Percentiles rank a stretch among this genome's conserved stretches.
Conservation (phyloP, 2,329 filamentous ascomycete genomes). For the Colletotrichum sp. region DNA sequence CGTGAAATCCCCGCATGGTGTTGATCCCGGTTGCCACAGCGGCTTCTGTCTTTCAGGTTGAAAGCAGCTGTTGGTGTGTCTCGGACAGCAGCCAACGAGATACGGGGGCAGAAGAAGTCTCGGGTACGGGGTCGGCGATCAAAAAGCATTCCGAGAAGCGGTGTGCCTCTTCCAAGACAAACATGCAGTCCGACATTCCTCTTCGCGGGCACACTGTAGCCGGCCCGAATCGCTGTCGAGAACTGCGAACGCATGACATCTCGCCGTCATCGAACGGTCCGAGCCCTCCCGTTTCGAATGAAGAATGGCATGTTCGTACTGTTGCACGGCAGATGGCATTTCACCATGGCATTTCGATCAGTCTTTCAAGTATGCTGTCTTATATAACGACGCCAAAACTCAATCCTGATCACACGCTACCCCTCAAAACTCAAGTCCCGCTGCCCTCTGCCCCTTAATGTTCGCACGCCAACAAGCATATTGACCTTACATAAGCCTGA, state of each 20-base stretch:
- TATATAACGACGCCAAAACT: not conserved
- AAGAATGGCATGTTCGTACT: not conserved
- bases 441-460: not conserved
- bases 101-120: not conserved
- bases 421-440: not conserved
- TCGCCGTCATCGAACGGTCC: not conserved
- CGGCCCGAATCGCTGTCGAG: not conserved
- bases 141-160: not conserved
- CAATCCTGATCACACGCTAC: not conserved
- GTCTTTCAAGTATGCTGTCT: not conserved
- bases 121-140: not conserved
- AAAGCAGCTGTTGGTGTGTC: not conserved
- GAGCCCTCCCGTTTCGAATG: not conserved
- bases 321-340: not conserved
- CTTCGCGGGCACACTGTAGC: not conserved
- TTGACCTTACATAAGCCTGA: not conserved
- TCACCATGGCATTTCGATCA: not conserved
- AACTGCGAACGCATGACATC: not conserved
- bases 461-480: not conserved
- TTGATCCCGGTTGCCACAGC: not conserved
- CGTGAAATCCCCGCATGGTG: not conserved
- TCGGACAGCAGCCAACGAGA: not conserved
- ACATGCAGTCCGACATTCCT: not conserved
- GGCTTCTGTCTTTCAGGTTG: not conserved
- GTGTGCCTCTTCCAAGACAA: not conserved